Evolutionary conservation across 768 basidiomycete genomes (phyloP).

Genomic region (Phanerochaete sordida): DNA sequence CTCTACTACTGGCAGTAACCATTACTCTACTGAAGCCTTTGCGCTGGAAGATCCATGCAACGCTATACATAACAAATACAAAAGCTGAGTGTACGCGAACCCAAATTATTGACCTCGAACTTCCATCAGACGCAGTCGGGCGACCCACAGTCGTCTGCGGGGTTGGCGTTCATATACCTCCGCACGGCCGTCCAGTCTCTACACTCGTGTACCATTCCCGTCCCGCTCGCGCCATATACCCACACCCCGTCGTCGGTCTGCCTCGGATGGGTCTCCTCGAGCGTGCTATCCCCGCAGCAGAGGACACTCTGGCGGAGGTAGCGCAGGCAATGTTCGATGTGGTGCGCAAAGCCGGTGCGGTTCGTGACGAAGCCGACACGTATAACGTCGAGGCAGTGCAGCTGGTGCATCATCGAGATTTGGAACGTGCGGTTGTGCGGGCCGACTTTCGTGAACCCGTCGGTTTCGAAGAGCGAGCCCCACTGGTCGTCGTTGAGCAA

Average conservation of each 20-base stretch:
- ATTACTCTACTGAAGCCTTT: neutral
- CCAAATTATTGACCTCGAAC: too few species aligned
- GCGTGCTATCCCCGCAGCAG: slow-evolving; percentile 25
- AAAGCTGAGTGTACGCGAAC: neutral
- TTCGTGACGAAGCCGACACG: slow-evolving; percentile 18
- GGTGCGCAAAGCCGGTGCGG: slow-evolving; percentile 7
- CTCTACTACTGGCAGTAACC: neutral
- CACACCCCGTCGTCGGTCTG: slow-evolving; percentile 1
- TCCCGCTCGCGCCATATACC: slow-evolving; percentile 9
- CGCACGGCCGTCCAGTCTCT: slow-evolving; percentile 17
- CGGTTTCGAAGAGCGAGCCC: slow-evolving; percentile 27
- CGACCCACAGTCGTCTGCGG: neutral
- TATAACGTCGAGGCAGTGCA: slow-evolving; percentile 26
- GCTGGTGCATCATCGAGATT: slow-evolving; percentile 24
- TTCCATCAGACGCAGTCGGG: neutral
- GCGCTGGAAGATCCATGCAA: too few species aligned
- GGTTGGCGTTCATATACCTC: slow-evolving; percentile 13
- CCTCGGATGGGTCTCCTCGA: slow-evolving; percentile 16
- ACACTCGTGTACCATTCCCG: slow-evolving; percentile 14
- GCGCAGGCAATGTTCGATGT: slow-evolving; percentile 25
- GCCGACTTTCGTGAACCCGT: slow-evolving; percentile 10
- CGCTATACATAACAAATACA: too few species aligned
- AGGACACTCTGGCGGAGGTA: slow-evolving; percentile 25
- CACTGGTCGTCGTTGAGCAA: slow-evolving; percentile 33
- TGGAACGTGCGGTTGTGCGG: slow-evolving; percentile 17